phyloP scores from a whole-genome alignment of 108 stramenopile genomes.

The Pseudonitzschia delicatissima region DNA sequence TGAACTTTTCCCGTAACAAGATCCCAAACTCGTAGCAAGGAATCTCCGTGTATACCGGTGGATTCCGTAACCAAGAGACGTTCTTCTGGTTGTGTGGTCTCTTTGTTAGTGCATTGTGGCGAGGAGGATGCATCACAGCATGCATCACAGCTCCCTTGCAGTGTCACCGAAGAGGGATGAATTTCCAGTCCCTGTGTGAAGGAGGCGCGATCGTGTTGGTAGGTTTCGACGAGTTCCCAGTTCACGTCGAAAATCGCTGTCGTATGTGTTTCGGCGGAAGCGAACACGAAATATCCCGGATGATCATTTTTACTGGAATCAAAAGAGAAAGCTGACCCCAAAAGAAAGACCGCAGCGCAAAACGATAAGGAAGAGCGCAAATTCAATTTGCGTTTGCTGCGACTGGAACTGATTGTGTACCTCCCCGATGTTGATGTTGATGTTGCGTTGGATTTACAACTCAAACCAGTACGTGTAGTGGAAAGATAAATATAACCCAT shows the following conservation, averaged over 20 bases:
- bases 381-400: too few species aligned
- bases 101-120: background rate
- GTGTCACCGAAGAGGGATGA: background rate
- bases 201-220: constrained; percentile 49
- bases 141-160: background rate
- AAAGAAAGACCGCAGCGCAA: too few species aligned
- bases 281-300: too few species aligned
- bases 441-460: too few species aligned
- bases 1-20: constrained; percentile 28
- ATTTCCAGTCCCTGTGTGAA: constrained; percentile 71
- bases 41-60: constrained; percentile 58
- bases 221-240: constrained; percentile 15
- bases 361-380: too few species aligned
- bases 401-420: too few species aligned
- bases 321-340: too few species aligned
- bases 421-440: too few species aligned
- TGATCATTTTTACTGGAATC: too few species aligned
- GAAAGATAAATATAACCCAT: too few species aligned
- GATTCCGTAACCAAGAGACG: constrained; percentile 44
- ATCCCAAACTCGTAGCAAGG: constrained; percentile 48
- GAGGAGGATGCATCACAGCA: background rate
- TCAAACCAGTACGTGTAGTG: too few species aligned
- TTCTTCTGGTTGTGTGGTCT: background rate
- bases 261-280: too few species aligned
- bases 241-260: background rate